Percentiles rank a stretch among this genome's conserved stretches.
phyloP scores from a whole-genome alignment of 139 green algal species.

The Chlamydomonas schloesseri region DNA sequence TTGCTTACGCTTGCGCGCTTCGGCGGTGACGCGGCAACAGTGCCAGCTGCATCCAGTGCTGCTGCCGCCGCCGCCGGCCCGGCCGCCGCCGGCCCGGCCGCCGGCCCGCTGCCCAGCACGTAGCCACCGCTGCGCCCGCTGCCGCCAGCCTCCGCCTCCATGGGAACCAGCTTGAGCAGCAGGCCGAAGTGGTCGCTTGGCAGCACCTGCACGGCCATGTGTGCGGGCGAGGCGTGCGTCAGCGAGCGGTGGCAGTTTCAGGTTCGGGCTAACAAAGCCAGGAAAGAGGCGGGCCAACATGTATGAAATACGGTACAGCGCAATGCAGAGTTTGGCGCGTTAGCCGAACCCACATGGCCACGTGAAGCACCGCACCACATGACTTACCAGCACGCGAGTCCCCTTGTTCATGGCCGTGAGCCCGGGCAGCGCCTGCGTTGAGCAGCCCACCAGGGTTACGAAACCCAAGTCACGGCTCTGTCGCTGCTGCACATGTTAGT shows the following conservation, averaged over 20 bases:
- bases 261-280: no score
- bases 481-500: no score
- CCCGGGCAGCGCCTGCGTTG: conserved; percentile 55
- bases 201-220: conserved; percentile 59
- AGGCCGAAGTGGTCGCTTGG: conserved; percentile 78
- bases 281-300: not conserved
- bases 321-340: not conserved
- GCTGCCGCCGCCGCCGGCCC: no score
- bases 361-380: no score
- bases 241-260: no score
- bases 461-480: no score
- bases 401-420: conserved; percentile 13
- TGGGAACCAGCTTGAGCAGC: conserved; percentile 52
- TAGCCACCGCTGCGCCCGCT: not conserved
- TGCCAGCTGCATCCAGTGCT: no score
- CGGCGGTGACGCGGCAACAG: no score
- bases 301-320: no score
- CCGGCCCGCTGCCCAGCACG: not conserved
- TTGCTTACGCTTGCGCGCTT: no score
- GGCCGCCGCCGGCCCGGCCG: not conserved
- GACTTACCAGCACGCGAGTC: conserved; percentile 45
- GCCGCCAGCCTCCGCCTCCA: not conserved
- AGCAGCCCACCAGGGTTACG: no score
- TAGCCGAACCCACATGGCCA: not conserved
- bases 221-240: no score